These are phyloP conservation scores for Pseudopithomyces chartarum DNA, from an alignment of 2,329 filamentous ascomycete species.

Conservation along the genomic window DNA sequence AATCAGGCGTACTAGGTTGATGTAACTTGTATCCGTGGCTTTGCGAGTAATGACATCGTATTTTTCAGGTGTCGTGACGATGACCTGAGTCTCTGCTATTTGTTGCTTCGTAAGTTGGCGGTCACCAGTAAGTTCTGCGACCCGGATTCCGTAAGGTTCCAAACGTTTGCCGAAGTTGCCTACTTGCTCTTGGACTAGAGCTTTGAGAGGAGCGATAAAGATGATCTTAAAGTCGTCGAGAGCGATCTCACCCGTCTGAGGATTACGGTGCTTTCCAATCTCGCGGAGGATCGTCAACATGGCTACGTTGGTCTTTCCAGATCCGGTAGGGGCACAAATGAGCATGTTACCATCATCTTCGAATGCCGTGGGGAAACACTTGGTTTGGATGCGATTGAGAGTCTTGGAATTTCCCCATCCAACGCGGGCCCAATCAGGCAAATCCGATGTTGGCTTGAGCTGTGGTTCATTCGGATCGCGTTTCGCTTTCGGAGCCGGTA, in stretches of 20 bases:
- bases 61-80: constrained; percentile 97
- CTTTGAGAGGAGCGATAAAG: constrained; percentile 95
- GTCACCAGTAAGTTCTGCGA: constrained; percentile 96
- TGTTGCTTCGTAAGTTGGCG: constrained; percentile 98
- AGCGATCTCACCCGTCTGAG: constrained; percentile 89
- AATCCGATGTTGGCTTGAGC: constrained; percentile 80
- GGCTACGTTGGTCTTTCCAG: constrained; percentile 97
- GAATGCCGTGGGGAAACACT: constrained; percentile 89
- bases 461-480: constrained; percentile 75
- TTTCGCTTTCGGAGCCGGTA: constrained; percentile 88
- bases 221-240: constrained; percentile 98
- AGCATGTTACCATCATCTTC: constrained; percentile 96
- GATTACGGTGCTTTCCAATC: constrained; percentile 91
- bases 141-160: constrained; percentile 86
- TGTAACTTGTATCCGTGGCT: constrained; percentile 95
- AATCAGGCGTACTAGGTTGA: constrained; percentile 91
- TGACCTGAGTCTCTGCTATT: constrained; percentile 96
- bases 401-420: constrained; percentile 87
- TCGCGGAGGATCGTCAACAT: constrained; percentile 97
- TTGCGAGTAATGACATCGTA: constrained; percentile 99
- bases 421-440: constrained; percentile 88
- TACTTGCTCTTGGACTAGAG: constrained; percentile 95
- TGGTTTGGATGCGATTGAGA: constrained; percentile 94
- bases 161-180: constrained; percentile 94
- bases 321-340: constrained; percentile 94